Evolutionary conservation across 495 filamentous ascomycete species (phyloP), one percentile per base, ranked within the genome.

Genomic region (Articulospora tetracladia): DNA sequence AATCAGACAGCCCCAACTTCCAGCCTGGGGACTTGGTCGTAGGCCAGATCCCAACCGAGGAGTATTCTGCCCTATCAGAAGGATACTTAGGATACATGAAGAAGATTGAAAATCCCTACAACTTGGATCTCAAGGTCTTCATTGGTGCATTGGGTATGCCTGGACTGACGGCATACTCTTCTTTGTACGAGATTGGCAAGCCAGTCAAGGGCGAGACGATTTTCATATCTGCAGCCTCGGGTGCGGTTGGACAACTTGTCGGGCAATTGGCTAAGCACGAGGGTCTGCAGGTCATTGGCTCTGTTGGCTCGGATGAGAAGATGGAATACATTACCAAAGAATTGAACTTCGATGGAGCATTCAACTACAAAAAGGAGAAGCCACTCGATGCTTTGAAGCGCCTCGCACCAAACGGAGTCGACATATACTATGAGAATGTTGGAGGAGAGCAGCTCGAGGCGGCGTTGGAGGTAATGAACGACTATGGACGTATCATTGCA

Each of bases 371-470:
- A 69, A 79, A 75, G 63, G 79, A 82, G 76, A 60, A 86, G 82
- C 68, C 89, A 81, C 39, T 66, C 1, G 86, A 89, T 49, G 93
- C 92, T 1, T 75, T 97, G 52, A 72, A 77, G 62, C 80, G 90
- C 62, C 74, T 96, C 46, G 89, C 88, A 6, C 93, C 92, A 0
- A 68, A 93, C 27, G 93, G 93, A 12, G 80, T 97, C 50, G 91
- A 97, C 68, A 96, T 98, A 70, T 97, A 97, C 76, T 98, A 87
- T 66, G 93, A 98, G 72, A 97, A 96, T 62, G 93, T 98, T 20
- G 93, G 93, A 8, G 93, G 92, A 8, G 91, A 93, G 76, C 87
- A 91, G 63, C 77, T 97, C 34, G 88, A 92, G 62, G 92, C 91
- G 23, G 83, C 88, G 0, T 67, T 98, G 10, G 76, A 83, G 12